Evolutionary conservation across 2,329 filamentous ascomycete genomes (phyloP), one percentile per base, ranked within the genome.

Genomic region (Colletotrichum tropicicola): DNA sequence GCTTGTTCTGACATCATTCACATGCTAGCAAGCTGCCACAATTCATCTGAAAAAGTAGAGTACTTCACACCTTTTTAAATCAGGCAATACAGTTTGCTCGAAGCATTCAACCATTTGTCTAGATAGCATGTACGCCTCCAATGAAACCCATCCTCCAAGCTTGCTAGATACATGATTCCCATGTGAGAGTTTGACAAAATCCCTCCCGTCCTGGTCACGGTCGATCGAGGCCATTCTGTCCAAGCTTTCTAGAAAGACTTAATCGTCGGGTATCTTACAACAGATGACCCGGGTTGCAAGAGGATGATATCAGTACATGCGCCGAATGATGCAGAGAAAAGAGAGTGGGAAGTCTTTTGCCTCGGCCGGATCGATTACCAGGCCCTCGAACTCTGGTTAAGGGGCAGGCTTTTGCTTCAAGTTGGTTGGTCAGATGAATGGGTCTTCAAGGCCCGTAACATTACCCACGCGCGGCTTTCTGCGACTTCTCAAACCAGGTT

Each of bases 41-140:
- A n/a, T n/a, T n/a, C n/a, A n/a, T n/a, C n/a, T n/a, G n/a, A n/a
- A n/a, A n/a, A n/a, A n/a, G n/a, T n/a, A n/a, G n/a, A n/a, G n/a
- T n/a, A n/a, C n/a, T n/a, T n/a, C 30, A 35, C 3, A 35, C 30
- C 30, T 9, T 10, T 32, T n/a, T 10, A 12, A 39, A 10, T 21
- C 28, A 15, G 4, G 45, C 44, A 37, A 7, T 6, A 12, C 32
- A 25, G 28, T 53, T 47, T 47, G 37, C 59, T 59, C 44, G n/a
- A 59, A 59, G 59, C 59, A 56, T 56, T 66, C 51, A 30, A 59
- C 55, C 48, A 49, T 49, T 37, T 56, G 63, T 68, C 54, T 68
- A 64, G 49, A 51, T 59, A 49, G 44, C 54, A 63, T 55, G 32
- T 58, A 58, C 37, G 66, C 54, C 63, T 48, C 37, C 60, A 57